A percentile compares a stretch with the other conserved stretches of the same genome.
Evolutionary conservation across 352 stramenopile genomes (phyloP).

Genomic region (Phytophthora cactorum): DNA sequence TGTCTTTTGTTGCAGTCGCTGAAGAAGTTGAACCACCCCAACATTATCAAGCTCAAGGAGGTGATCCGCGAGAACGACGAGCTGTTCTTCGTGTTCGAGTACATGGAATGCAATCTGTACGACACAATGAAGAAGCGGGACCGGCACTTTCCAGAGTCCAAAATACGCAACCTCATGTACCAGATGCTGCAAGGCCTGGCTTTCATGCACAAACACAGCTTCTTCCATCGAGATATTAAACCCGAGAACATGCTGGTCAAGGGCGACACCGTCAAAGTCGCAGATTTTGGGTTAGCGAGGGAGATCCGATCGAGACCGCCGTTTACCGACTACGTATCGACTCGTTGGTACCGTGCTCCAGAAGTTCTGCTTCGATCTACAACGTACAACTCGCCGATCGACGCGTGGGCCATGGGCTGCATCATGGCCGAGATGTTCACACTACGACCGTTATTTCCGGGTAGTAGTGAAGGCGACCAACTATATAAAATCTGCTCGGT

Average conservation of each 20-base stretch:
- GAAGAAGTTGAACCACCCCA: constrained; percentile 96
- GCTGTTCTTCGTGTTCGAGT: constrained; percentile 99
- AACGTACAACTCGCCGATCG: constrained; percentile 97
- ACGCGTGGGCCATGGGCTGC: constrained; percentile 97
- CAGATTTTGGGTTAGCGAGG: constrained; percentile 98
- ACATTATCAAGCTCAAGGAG: constrained; percentile 99
- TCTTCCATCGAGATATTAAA: constrained; percentile 99
- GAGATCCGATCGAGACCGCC: constrained; percentile 91
- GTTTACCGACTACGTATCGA: constrained; percentile 99
- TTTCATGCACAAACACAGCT: constrained; percentile 99
- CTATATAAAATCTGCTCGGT: constrained; percentile 98
- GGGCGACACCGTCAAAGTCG: constrained; percentile 96
- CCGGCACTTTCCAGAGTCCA: constrained; percentile 91
- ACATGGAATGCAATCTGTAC: constrained; percentile 98
- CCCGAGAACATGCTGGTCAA: constrained; percentile 98
- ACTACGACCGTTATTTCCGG: constrained; percentile 97
- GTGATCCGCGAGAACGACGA: constrained; percentile 98
- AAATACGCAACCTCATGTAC: constrained; percentile 97
- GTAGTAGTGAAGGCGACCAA: constrained; percentile 96
- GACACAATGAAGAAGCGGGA: constrained; percentile 96
- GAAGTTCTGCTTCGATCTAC: constrained; percentile 96
- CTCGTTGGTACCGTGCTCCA: constrained; percentile 98
- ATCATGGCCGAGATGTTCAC: constrained; percentile 99
- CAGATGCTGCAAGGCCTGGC: constrained; percentile 97
- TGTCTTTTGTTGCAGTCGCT: constrained; percentile 65